Evolutionary conservation across 257 asterid genomes (phyloP).

Genomic region (Hygrophila difformis): DNA sequence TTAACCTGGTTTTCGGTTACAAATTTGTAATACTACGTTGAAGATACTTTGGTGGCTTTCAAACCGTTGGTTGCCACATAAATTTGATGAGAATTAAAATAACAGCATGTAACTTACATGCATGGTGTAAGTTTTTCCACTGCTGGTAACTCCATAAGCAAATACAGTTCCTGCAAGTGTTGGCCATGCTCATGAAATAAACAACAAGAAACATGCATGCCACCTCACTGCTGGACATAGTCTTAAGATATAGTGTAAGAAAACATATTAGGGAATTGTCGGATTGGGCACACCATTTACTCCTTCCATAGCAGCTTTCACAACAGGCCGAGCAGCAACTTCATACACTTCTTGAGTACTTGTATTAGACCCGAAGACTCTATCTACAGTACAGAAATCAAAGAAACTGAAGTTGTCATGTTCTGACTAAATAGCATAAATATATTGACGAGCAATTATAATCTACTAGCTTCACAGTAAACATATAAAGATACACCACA

Average conservation of each 20-base stretch:
- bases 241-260: constrained; percentile 2
- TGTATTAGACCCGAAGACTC: constrained; percentile 52
- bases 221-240: neutral
- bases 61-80: neutral
- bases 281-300: constrained; percentile 53
- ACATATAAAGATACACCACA: constrained; percentile 13
- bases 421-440: no score
- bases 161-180: constrained; percentile 80
- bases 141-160: constrained; percentile 99
- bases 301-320: constrained; percentile 90
- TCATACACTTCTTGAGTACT: constrained; percentile 61
- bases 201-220: constrained; percentile 11
- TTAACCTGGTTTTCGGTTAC: no score
- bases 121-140: constrained; percentile 99
- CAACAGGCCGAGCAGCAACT: constrained; percentile 65
- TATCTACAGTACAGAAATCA: constrained; percentile 29
- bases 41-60: constrained; percentile 2
- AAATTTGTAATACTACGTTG: no score
- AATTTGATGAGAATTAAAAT: constrained; percentile 8
- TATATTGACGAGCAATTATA: no score
- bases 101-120: constrained; percentile 53
- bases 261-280: constrained; percentile 3
- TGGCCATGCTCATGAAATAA: constrained; percentile 11
- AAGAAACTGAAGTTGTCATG: constrained; percentile 7
- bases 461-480: constrained; percentile 7